Evolutionary conservation across 805 yeast genomes (phyloP).

Genomic region (Henningerozyma blattae): DNA sequence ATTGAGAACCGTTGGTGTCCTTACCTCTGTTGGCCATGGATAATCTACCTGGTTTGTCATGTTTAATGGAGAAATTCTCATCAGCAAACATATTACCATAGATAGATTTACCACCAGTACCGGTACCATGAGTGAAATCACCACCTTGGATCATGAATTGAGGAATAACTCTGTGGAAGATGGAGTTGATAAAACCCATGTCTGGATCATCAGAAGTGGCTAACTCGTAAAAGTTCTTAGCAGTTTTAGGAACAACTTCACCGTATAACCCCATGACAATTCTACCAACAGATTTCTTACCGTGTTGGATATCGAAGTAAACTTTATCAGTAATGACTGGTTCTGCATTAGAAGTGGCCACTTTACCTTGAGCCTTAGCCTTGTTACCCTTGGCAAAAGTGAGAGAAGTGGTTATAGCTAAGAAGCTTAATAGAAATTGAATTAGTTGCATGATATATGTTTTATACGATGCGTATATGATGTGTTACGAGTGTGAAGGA

Average conservation of each 20-base stretch:
- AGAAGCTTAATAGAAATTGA: slow-evolving; percentile 2
- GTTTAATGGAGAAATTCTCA: slow-evolving; percentile 57
- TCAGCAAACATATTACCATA: slow-evolving; percentile 58
- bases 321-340: slow-evolving; percentile 59
- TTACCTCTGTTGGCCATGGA: slow-evolving; percentile 77
- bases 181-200: slow-evolving; percentile 48
- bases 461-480: no score
- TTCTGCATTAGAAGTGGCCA: slow-evolving; percentile 5
- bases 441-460: neutral
- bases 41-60: slow-evolving; percentile 54
- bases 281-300: slow-evolving; percentile 66
- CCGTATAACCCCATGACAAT: slow-evolving; percentile 83
- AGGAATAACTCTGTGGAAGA: slow-evolving; percentile 64
- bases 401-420: neutral
- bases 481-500: no score
- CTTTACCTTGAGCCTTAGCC: neutral
- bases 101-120: slow-evolving; percentile 66
- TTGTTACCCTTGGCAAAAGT: neutral
- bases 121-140: slow-evolving; percentile 58
- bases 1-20: slow-evolving; percentile 85
- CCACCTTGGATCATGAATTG: slow-evolving; percentile 75
- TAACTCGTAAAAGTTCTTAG: slow-evolving; percentile 75
- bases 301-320: slow-evolving; percentile 76
- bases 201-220: slow-evolving; percentile 63
- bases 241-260: slow-evolving; percentile 76